These are phyloP conservation scores for Lactarius hengduanensis DNA, from an alignment of 768 basidiomycete genomes.

Conservation along the genomic window DNA sequence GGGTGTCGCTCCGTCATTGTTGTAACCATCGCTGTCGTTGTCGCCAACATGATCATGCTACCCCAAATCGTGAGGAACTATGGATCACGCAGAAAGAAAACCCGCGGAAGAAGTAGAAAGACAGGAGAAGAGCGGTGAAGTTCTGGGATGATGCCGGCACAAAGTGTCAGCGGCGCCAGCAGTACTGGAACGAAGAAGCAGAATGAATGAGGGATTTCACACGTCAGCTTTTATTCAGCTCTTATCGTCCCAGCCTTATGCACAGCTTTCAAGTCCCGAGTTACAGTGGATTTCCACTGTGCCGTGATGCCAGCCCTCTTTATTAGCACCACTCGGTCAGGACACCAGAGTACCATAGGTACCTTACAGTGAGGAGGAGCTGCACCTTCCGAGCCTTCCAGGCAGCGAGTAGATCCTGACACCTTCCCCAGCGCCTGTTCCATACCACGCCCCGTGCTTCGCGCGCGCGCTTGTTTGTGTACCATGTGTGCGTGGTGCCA, in stretches of 20 bases:
- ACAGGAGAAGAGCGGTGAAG: not conserved
- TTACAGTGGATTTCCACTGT: not conserved
- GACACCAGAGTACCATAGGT: not conserved
- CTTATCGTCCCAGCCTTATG: not conserved
- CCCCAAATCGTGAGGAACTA: not conserved
- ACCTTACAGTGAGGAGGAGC: not conserved
- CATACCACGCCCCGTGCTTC: not conserved
- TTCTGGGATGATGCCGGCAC: not conserved
- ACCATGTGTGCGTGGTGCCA: not conserved
- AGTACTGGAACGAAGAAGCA: not conserved
- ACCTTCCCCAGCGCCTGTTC: not conserved
- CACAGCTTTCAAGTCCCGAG: not conserved
- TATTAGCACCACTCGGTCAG: not conserved
- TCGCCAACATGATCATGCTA: not conserved
- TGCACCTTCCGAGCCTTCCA: not conserved
- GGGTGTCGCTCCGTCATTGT: not conserved
- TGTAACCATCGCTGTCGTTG: not conserved
- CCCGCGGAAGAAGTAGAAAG: not conserved
- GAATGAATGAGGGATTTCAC: not conserved
- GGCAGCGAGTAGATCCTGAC: not conserved
- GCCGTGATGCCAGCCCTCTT: not conserved
- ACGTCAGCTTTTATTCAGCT: not conserved
- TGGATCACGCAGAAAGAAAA: not conserved
- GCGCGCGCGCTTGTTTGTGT: not conserved
- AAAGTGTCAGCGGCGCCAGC: not conserved